Evolutionary conservation across 2,329 filamentous ascomycete genomes (phyloP), one percentile per base, ranked within the genome.

Genomic region (Fusarium cicatricum): DNA sequence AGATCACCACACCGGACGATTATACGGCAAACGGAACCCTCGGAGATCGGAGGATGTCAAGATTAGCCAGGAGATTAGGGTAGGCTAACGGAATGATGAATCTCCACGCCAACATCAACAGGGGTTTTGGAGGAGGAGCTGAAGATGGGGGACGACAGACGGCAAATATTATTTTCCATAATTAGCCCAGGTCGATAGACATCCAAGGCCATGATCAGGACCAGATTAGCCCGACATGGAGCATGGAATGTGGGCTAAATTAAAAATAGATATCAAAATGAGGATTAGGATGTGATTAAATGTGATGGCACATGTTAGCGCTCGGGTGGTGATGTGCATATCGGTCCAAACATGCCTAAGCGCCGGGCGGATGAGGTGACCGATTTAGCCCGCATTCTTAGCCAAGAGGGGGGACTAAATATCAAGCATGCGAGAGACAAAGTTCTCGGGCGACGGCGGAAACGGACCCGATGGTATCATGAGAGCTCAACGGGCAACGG

Each of bases 221-320:
- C 45, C 55, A 63, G 64, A 66, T 68, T 66, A 68, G 65, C 28
- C 31, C 44, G 32, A 11, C 34, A 55, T 58, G 9, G 52, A 9
- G 19, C n/a, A 28, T 42, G 37, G 23, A 65, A 68, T 60, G 47
- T 50, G 70, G 68, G 60, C 63, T 67, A 70, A 74, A 72, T 69
- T 70, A 75, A 72, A 74, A 75, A 75, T 74, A 75, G 72, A 61
- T 44, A 40, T 34, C n/a, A 11, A 54, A 46, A 26, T 32, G 33
- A 44, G 45, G 21, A 19, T 41, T 49, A 49, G 39, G 58, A 62
- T 59, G 63, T 60, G 64, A 58, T 39, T 40, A 52, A 58, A 58
- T 59, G 57, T 64, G 60, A 66, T 59, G 62, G 50, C 47, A 54
- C 42, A 44, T 59, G 56, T 67, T 69, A 69, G 64, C 64, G 66